Base-by-base conservation (phyloP, 2,329 filamentous ascomycete genomes). In the Eurotiales sp. region DNA sequence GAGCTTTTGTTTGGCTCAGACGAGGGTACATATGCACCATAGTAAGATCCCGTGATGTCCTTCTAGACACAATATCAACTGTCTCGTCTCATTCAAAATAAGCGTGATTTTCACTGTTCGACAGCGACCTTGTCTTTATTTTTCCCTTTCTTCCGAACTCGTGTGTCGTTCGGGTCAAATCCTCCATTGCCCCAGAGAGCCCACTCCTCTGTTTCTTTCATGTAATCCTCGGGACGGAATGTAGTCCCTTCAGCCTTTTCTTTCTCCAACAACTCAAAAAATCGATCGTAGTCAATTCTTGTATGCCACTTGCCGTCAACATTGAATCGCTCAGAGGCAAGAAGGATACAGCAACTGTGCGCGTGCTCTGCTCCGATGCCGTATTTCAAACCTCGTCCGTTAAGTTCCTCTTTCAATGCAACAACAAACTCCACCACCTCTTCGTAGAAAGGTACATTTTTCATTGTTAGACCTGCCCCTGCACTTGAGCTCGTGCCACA, bases 321-420 rank as follows among this genome's bases (percentile, higher is more conserved):
- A 51, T 77, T 75, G 75, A 97, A 99, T 8, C 90, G 76, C 51
- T 86, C 84, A 62, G 87, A 91, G 0, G 90, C 92, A 34, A 97
- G 78, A 47, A 97, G 74, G 19, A 95, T 85, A 66, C 92, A 97
- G 75, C 93, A 97, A 64, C 87, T 93, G 73, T 97, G 92, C 1
- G 89, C 89, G 65, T 97, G 92, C 72, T 97, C 93, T 1, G 92
- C 93, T 0, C 88, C 92, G 59, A 97, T 92, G 15, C 92, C 92
- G 62, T 97, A 97, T 1, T 77, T 77, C 6, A 97, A 76, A 0
- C 88, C 89, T 36, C 88, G 79, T 46, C 78, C 77, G 32, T 77
- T 74, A 11, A 97, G 76, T 55, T 87, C 85, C 29, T 73, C 72
- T 56, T 91, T 83, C 0, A 96, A 79, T 1, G 86, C 85, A 34